Conservation (phyloP, 2,329 filamentous ascomycete species). For the Hymenoscyphus linearis region DNA sequence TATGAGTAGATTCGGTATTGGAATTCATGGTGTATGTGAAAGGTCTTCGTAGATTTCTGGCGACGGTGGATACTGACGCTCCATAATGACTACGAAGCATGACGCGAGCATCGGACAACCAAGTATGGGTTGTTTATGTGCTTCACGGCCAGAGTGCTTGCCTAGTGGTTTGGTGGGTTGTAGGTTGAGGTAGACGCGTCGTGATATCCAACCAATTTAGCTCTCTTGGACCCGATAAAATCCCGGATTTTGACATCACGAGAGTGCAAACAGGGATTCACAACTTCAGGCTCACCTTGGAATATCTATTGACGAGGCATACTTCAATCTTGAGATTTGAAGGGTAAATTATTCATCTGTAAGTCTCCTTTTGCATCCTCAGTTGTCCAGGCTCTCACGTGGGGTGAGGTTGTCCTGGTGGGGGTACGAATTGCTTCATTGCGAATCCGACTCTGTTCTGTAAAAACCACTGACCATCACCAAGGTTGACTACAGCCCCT, state of each 20-base stretch:
- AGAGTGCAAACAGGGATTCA: not conserved
- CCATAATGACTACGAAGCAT: conserved; percentile 34
- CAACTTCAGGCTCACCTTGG: not conserved
- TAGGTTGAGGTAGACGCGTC: conserved; percentile 27
- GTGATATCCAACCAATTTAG: conserved; percentile 15
- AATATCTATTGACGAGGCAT: not conserved
- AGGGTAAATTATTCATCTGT: not conserved
- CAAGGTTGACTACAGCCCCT: not conserved
- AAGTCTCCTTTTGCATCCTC: not conserved
- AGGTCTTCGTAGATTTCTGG: conserved; percentile 24
- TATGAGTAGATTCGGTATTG: conserved; percentile 16
- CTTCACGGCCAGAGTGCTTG: conserved; percentile 4
- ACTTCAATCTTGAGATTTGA: not conserved
- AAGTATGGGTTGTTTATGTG: not conserved
- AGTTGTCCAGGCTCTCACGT: not conserved
- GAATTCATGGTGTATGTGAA: conserved; percentile 19
- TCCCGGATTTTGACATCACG: conserved; percentile 1
- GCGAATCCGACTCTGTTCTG: not conserved
- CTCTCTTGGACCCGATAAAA: not conserved
- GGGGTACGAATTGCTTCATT: not conserved
- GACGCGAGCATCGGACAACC: conserved; percentile 20
- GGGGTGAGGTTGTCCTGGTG: not conserved
- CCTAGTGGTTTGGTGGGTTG: not conserved
- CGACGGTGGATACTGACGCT: conserved; percentile 31
- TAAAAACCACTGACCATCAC: not conserved